Evolutionary conservation across 108 stramenopile genomes (phyloP).

Genomic region (Cyclostephanos invisitatus): DNA sequence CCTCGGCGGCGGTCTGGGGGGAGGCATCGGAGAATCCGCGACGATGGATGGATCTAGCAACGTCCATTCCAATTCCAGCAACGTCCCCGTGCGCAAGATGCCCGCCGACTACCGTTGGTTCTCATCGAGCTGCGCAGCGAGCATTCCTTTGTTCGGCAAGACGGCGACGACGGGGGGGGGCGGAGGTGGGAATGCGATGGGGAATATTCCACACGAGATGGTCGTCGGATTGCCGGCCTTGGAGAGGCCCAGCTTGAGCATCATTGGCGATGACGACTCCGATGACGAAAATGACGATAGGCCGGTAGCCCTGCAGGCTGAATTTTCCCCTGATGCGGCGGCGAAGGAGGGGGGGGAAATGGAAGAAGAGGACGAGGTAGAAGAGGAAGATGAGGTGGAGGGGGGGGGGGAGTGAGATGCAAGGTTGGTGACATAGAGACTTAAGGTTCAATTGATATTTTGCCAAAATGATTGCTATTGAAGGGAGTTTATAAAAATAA

Average conservation of each 20-base stretch:
- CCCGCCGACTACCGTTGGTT: constrained; percentile 68
- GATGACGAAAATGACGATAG: constrained; percentile 31
- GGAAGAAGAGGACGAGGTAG: constrained; percentile 13
- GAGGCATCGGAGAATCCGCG: neutral
- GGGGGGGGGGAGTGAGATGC: neutral
- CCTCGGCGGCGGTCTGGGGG: neutral
- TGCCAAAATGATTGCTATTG: no score
- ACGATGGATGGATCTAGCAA: neutral
- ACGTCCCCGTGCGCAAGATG: constrained; percentile 41
- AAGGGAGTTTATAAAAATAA: neutral
- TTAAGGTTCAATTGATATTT: neutral
- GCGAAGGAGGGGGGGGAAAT: neutral
- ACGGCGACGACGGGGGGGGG: neutral
- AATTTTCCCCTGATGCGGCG: constrained; percentile 28
- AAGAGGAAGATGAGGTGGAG: neutral
- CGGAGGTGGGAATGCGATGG: neutral
- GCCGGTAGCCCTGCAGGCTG: constrained; percentile 46
- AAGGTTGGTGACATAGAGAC: no score
- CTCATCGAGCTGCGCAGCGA: constrained; percentile 15
- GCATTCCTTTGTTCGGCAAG: neutral
- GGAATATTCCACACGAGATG: neutral
- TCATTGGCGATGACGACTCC: neutral
- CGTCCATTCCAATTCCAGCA: constrained; percentile 6
- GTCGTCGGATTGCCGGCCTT: neutral
- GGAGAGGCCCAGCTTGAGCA: constrained; percentile 4